Percentiles rank a stretch among this genome's conserved stretches.
These are phyloP conservation scores for Panicum virgatum DNA, from an alignment of 202 grass and related monocot species.

Conservation along the genomic window DNA sequence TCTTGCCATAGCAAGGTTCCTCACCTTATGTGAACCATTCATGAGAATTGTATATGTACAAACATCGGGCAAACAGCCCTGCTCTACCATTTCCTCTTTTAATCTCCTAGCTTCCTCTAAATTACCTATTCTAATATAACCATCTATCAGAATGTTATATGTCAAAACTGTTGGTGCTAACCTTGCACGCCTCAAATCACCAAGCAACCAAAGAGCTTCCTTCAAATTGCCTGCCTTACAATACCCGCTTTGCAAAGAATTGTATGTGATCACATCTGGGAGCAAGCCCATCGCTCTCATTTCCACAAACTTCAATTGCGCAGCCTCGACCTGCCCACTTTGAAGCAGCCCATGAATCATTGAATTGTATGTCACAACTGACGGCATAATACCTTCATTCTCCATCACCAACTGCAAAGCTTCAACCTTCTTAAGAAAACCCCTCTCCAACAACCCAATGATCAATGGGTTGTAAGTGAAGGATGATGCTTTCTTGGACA, in stretches of 20 bases:
- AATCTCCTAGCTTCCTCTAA: slow-evolving; percentile 65
- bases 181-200: slow-evolving; percentile 57
- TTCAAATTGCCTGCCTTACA: slow-evolving; percentile 54
- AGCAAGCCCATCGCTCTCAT: slow-evolving; percentile 63
- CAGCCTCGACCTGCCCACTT: slow-evolving; percentile 48
- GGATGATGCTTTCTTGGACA: slow-evolving; percentile 49
- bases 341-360: slow-evolving; percentile 74
- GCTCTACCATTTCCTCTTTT: slow-evolving; percentile 68
- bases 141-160: slow-evolving; percentile 84
- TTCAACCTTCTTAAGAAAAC: slow-evolving; percentile 48
- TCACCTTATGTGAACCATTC: slow-evolving; percentile 61
- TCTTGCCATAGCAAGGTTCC: slow-evolving; percentile 63
- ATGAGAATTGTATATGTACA: slow-evolving; percentile 89
- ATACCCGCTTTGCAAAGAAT: slow-evolving; percentile 73
- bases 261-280: slow-evolving; percentile 66
- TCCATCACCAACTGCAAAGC: slow-evolving; percentile 71
- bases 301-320: slow-evolving; percentile 58
- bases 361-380: slow-evolving; percentile 72
- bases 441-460: slow-evolving; percentile 51
- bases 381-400: slow-evolving; percentile 47
- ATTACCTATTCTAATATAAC: slow-evolving; percentile 68
- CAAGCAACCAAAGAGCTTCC: slow-evolving; percentile 60
- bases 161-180: slow-evolving; percentile 63
- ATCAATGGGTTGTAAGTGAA: slow-evolving; percentile 88
- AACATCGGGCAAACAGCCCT: slow-evolving; percentile 62